These are phyloP conservation scores for Hermanozyma aechmeae DNA, from an alignment of 805 yeast species.

Conservation along the genomic window DNA sequence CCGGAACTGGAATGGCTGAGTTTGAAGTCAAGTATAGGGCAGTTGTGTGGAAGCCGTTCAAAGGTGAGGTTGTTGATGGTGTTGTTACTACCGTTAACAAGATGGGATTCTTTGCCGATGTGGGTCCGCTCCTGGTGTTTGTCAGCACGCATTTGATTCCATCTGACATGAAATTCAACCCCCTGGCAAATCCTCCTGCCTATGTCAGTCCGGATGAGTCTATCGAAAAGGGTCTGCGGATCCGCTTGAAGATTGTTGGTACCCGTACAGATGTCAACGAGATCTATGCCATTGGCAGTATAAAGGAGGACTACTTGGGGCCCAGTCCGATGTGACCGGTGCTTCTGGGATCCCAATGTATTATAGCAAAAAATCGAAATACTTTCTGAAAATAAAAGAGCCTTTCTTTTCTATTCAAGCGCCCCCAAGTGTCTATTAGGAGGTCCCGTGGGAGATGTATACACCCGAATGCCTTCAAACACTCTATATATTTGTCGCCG, in stretches of 20 bases:
- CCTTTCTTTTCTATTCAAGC: too few relatives aligned
- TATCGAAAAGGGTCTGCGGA: slow-evolving; percentile 88
- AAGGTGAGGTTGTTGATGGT: slow-evolving; percentile 98
- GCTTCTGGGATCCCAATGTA: too few relatives aligned
- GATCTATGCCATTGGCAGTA: slow-evolving; percentile 94
- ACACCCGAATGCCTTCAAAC: too few relatives aligned
- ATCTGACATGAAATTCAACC: slow-evolving; percentile 85
- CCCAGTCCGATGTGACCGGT: slow-evolving; percentile 53
- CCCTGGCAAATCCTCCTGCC: slow-evolving; percentile 97
- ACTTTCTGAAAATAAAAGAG: too few relatives aligned
- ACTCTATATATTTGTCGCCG: too few relatives aligned
- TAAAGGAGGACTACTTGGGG: slow-evolving; percentile 95
- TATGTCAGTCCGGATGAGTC: slow-evolving; percentile 92
- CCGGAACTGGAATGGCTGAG: slow-evolving; percentile 90
- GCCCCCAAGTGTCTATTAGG: too few relatives aligned
- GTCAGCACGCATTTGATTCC: slow-evolving; percentile 94
- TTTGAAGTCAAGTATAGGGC: slow-evolving; percentile 95
- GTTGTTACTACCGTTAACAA: slow-evolving; percentile 88
- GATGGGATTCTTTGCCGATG: slow-evolving; percentile 97
- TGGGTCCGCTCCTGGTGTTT: slow-evolving; percentile 92
- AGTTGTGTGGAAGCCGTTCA: slow-evolving; percentile 96
- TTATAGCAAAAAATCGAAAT: too few relatives aligned
- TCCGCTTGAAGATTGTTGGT: slow-evolving; percentile 92
- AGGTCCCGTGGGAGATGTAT: too few relatives aligned
- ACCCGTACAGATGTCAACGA: slow-evolving; percentile 96